phyloP scores from a whole-genome alignment of 768 basidiomycete genomes.

The Porphyrellus cyaneotinctus region DNA sequence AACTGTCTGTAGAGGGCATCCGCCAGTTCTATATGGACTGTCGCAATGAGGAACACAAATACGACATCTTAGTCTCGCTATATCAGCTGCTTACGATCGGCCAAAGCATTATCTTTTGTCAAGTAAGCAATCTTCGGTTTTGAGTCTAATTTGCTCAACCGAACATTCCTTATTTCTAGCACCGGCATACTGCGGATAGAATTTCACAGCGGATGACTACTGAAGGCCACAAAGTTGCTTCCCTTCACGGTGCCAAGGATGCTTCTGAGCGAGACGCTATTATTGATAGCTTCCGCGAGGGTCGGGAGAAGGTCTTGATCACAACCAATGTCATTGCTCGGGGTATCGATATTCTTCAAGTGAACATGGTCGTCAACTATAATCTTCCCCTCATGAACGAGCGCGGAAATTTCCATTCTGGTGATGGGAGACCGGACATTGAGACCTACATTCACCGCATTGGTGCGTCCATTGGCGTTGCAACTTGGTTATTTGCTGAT shows the following conservation, averaged over 20 bases:
- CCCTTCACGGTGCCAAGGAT: constrained; percentile 93
- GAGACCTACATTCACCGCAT: constrained; percentile 99
- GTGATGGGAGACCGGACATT: constrained; percentile 71
- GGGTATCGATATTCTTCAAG: constrained; percentile 97
- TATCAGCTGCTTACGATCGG: constrained; percentile 92
- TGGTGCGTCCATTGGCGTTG: constrained; percentile 47
- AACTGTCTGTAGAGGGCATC: constrained; percentile 90
- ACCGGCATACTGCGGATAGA: constrained; percentile 87
- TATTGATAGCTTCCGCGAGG: constrained; percentile 94
- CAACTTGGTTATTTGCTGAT: background rate
- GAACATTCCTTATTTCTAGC: constrained; percentile 38
- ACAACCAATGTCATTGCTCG: constrained; percentile 98
- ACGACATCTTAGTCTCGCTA: constrained; percentile 86
- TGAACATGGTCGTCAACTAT: constrained; percentile 99
- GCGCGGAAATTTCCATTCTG: constrained; percentile 40
- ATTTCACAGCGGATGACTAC: constrained; percentile 87
- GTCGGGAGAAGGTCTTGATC: constrained; percentile 94
- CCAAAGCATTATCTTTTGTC: constrained; percentile 98
- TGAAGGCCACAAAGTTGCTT: constrained; percentile 95
- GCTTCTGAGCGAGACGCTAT: constrained; percentile 83
- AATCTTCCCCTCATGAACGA: constrained; percentile 87
- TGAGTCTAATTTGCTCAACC: background rate
- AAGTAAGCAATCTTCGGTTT: constrained; percentile 45
- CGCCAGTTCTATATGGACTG: constrained; percentile 99
- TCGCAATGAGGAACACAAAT: constrained; percentile 86